Conservation (phyloP, 2,329 filamentous ascomycete species). For the Zymoseptoria crescenta region DNA sequence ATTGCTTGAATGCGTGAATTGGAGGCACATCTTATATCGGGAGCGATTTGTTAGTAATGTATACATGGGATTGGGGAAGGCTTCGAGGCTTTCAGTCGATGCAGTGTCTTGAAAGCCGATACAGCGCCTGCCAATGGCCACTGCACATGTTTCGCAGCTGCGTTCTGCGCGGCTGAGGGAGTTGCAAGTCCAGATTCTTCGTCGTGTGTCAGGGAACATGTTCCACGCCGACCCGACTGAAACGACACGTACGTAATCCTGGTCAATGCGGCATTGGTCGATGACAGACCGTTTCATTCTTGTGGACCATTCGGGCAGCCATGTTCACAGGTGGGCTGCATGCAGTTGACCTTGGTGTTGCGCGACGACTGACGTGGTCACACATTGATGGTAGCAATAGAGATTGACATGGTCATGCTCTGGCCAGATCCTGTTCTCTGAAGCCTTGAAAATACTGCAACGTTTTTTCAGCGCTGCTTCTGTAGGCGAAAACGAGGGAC, state of each 20-base stretch:
- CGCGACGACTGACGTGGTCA: too few species aligned
- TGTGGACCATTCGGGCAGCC: neutral
- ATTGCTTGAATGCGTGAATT: neutral
- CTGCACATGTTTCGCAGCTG: too few species aligned
- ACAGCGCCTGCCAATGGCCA: too few species aligned
- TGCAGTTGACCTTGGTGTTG: too few species aligned
- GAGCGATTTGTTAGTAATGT: neutral
- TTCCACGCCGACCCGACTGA: neutral
- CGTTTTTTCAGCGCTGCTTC: conserved; percentile 1
- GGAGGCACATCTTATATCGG: neutral
- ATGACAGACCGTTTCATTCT: neutral
- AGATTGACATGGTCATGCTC: neutral
- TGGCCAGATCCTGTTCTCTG: conserved; percentile 12
- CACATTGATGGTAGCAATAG: too few species aligned
- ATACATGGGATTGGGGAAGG: neutral
- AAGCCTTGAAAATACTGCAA: conserved; percentile 33
- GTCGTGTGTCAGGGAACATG: neutral
- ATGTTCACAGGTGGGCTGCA: neutral
- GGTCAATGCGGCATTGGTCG: neutral
- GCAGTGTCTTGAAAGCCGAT: too few species aligned
- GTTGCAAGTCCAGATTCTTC: too few species aligned
- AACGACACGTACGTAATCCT: neutral
- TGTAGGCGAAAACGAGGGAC: conserved; percentile 3
- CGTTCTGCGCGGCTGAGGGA: too few species aligned
- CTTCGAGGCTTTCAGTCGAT: neutral